A percentile compares a stretch with the other conserved stretches of the same genome.
Conservation (phyloP, 2,329 filamentous ascomycete species). For the Fusarium mexicanum region DNA sequence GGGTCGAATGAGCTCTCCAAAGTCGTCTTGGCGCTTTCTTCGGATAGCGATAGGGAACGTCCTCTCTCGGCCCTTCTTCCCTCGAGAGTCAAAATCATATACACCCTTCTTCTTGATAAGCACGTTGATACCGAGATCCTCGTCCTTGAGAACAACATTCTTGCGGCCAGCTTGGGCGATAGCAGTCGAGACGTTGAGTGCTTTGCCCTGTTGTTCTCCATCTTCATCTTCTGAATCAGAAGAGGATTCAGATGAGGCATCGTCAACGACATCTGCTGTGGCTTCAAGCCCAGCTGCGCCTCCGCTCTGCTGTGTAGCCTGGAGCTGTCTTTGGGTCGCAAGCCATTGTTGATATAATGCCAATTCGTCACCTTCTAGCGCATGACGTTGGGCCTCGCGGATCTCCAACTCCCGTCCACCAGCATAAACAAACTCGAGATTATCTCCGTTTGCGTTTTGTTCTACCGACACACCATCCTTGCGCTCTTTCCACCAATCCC, state of each 20-base stretch:
- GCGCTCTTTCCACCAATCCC: slow-evolving; percentile 80
- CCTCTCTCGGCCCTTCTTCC: slow-evolving; percentile 90
- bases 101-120: slow-evolving; percentile 87
- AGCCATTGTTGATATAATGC: slow-evolving; percentile 90
- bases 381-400: slow-evolving; percentile 67
- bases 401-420: slow-evolving; percentile 71
- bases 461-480: slow-evolving; percentile 71
- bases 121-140: slow-evolving; percentile 91
- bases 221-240: slow-evolving; percentile 90
- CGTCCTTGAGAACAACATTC: slow-evolving; percentile 86
- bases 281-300: slow-evolving; percentile 74
- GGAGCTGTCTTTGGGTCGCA: slow-evolving; percentile 85
- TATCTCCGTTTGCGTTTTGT: slow-evolving; percentile 62
- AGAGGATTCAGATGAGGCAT: slow-evolving; percentile 85
- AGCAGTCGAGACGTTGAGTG: slow-evolving; percentile 86
- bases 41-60: slow-evolving; percentile 90
- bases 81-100: slow-evolving; percentile 92
- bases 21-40: slow-evolving; percentile 84
- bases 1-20: slow-evolving; percentile 90
- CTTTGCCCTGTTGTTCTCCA: slow-evolving; percentile 88
- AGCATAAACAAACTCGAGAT: slow-evolving; percentile 73
- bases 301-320: slow-evolving; percentile 79
- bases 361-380: slow-evolving; percentile 80
- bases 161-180: slow-evolving; percentile 85
- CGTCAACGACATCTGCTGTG: slow-evolving; percentile 79